These are phyloP conservation scores for Fraxinus xanthoxyloides DNA, from an alignment of 305 asterid species.

Conservation along the genomic window DNA sequence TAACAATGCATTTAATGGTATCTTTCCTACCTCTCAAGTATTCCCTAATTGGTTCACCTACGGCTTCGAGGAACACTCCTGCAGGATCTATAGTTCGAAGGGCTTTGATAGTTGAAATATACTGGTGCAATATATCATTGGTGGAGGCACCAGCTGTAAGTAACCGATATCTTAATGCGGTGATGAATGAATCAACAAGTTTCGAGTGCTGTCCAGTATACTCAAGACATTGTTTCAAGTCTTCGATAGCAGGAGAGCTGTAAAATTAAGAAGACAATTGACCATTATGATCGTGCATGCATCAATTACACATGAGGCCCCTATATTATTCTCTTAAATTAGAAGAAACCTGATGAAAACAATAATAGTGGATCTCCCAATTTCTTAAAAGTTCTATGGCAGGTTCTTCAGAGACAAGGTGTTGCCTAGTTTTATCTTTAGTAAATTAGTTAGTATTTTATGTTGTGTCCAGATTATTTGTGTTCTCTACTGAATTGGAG, in stretches of 20 bases:
- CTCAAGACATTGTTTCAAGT: constrained; percentile 84
- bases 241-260: constrained; percentile 96
- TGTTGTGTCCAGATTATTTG: neutral
- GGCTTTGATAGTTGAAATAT: constrained; percentile 92
- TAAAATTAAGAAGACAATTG: constrained; percentile 27
- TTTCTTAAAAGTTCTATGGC: neutral
- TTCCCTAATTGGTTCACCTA: constrained; percentile 95
- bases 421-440: neutral
- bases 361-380: neutral
- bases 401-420: neutral
- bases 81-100: constrained; percentile 98
- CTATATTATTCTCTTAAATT: neutral
- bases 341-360: neutral
- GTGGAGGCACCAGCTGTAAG: constrained; percentile 99
- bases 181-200: constrained; percentile 93
- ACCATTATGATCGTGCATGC: neutral
- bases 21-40: constrained; percentile 95
- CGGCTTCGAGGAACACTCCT: constrained; percentile 95
- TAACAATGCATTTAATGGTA: constrained; percentile 93
- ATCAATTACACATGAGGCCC: neutral
- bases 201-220: constrained; percentile 96
- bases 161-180: constrained; percentile 77
- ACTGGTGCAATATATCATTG: constrained; percentile 86
- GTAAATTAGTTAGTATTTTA: neutral
- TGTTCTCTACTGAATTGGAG: neutral